Evolutionary conservation across 768 basidiomycete genomes (phyloP), one percentile per base, ranked within the genome.

Genomic region (Termitomyces sp.): DNA sequence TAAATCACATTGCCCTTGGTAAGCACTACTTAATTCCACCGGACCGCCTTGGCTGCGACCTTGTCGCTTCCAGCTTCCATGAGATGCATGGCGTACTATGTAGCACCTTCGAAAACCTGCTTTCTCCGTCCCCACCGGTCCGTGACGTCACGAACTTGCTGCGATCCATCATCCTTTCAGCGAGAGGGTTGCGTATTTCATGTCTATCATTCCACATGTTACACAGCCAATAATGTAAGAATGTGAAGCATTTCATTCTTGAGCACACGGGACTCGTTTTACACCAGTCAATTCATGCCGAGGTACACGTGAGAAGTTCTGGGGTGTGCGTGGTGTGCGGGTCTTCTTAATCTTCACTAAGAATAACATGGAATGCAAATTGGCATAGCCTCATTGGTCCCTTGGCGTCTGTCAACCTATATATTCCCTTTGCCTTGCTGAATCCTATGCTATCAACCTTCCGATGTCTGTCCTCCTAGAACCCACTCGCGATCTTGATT

Each of bases 401-500:
- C 24, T 16, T 37, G n/a, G n/a, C n/a, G 5, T 36, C 26, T 26
- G 10, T n/a, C 6, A 12, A 7, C 34, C 50, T 41, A 41, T 41
- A 20, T 41, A 41, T 20, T 9, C 4, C n/a, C n/a, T 41, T 20
- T 13, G 24, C 24, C 22, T 39, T 27, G 26, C n/a, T 27, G 39
- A 9, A 7, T 10, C 12, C 26, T 20, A 9, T 26, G n/a, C 37
- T 18, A n/a, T 27, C 37, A 27, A 18, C 36, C 27, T 26, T 6
- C 26, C 26, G 8, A 68, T 71, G 57, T 24, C 81, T 89, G 1
- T 86, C 87, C 0, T 94, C 95, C 68, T 83, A 94, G 5, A 86
- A 75, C 46, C 81, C 96, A 71, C 92, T 87, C 63, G 74, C 95
- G 49, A 46, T 22, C 57, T 58, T 20, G 51, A 58, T 10, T 58